Base-by-base conservation (phyloP, 2,329 filamentous ascomycete genomes). In the Elsinoe fawcettii region DNA sequence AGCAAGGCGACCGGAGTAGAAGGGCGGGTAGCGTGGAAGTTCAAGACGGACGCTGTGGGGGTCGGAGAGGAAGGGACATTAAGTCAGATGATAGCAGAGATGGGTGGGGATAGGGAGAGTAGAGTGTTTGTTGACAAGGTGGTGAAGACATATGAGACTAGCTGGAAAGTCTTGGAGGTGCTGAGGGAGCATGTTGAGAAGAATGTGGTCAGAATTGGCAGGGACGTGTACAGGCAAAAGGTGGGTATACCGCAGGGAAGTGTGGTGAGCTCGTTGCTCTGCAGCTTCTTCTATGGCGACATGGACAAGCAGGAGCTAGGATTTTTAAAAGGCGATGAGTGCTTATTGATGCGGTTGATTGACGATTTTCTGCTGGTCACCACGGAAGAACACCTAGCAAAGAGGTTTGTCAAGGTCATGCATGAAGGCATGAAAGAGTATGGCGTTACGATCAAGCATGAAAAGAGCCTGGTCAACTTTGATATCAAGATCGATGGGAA, bases 291-390 rank as follows among this genome's bases (percentile, higher is more conserved):
- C 70, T 99, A 99, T 67, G 91, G 88, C 5, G 84, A 93, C 61
- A 80, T 97, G 1, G 93, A 99, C 70, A 72, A 73, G 5, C 77
- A 83, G 23, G 75, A 85, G 12, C 75, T 97, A 2, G 67, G 66
- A 0, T 97, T 96, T 66, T 66, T 72, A 0, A 67, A 72, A 4
- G 63, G 66, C 14, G 66, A 70, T n/a, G 75, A 85, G 32, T 85
- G 81, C 51, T 71, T 96, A 2, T 75, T 99, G 6, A 71, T 97
- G 55, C 81, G 93, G 14, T 78, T 96, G 8, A 88, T 95, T 41
- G 93, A 99, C 64, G 93, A 99, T 66, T 99, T 97, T 64, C 76
- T 97, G 3, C 81, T 99, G 46, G 85, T 99, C 65, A 96, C 88
- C 0, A 83, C 84, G 0, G 79, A 88, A 51, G 75, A 73, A 55